Evolutionary conservation across 1,284 basidiomycete genomes (phyloP), one percentile per base, ranked within the genome.

Genomic region (Kwoniella shivajii): DNA sequence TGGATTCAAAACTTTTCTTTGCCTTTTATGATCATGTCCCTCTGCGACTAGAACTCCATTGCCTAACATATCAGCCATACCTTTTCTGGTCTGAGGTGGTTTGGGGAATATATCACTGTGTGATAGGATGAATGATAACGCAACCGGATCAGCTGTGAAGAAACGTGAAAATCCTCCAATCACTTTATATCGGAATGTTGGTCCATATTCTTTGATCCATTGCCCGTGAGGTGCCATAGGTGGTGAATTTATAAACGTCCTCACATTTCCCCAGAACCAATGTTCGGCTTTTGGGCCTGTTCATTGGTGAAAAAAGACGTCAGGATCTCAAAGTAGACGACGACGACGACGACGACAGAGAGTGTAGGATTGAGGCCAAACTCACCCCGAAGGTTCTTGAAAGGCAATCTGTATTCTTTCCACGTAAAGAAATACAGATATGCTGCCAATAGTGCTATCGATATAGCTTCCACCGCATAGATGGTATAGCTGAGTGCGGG

Each of bases 31-130:
- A 37, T 75, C 76, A 7, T 79, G 78, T 31, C 83, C 78, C 58
- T 80, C 77, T 6, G 76, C 75, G 13, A 75, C 72, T 3, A 80
- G 55, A 1, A 72, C 56, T 10, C 71, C 71, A 41, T 69, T 65
- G 1, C 78, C 78, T 2, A 79, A 61, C 26, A 77, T 69, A 41
- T 67, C 61, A 2, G 59, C 83, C 38, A 89, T 76, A 48, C 78
- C 80, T 43, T 84, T 82, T 27, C 83, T 76, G 2, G 87, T 80
- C 56, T 84, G 83, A 44, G 83, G 80, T 0, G 87, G 85, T 70
- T 88, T 88, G 14, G 85, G 85, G 68, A 85, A 88, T 33, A 83
- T 80, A 66, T 88, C 85, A 1, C 83, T 80, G 54, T 82, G 80
- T 20, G 79, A 78, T 48, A 88, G 80, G 51, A 89, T 83, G 59